Evolutionary conservation across 148 eudicot species (phyloP), one percentile per base, ranked within the genome.

Genomic region (Rhododendron griersonianum): DNA sequence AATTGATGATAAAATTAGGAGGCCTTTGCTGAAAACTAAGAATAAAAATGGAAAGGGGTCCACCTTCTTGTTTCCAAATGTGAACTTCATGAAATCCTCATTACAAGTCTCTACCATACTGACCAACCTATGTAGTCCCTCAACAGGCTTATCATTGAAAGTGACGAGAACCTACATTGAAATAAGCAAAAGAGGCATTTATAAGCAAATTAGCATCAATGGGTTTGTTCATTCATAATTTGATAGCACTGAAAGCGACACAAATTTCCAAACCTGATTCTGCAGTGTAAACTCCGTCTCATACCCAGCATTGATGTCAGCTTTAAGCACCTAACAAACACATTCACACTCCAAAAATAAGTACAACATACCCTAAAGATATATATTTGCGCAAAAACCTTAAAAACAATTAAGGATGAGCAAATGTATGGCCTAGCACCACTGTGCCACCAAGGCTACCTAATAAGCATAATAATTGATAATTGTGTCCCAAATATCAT

Each of bases 91-190:
- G 75, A 84, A 91, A 23, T 91, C 89, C n/a, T 91, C 91, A 41
- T 87, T 45, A 81, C 91, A 87, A 35, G 44, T 85, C 84, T 87
- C 89, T 41, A 90, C 89, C 90, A 88, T 88, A 28, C 71, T 45
- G 45, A 86, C 92, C 86, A 90, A 90, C 74, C 90, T 85, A 86
- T 88, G 87, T 85, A 90, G 71, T 78, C 89, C 89, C 85, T 90
- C 86, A 21, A 90, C 91, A 57, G 89, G 90, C 81, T 90, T 87
- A 14, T 88, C 86, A 78, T 90, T 90, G 41, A 90, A 89, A 63
- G 88, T 88, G 47, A 83, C n/a, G 23, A 57, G 82, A 86, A 90
- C 90, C 92, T 90, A 83, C 37, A 61, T n/a, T 25, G 14, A 0
- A 8, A n/a, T 67, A 67, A 23, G 14, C 71, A 67, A 67, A 18